Percentiles rank a stretch among this genome's conserved stretches.
These are phyloP conservation scores for Meira nashicola DNA, from an alignment of 1,284 basidiomycete genomes.

Conservation along the genomic window DNA sequence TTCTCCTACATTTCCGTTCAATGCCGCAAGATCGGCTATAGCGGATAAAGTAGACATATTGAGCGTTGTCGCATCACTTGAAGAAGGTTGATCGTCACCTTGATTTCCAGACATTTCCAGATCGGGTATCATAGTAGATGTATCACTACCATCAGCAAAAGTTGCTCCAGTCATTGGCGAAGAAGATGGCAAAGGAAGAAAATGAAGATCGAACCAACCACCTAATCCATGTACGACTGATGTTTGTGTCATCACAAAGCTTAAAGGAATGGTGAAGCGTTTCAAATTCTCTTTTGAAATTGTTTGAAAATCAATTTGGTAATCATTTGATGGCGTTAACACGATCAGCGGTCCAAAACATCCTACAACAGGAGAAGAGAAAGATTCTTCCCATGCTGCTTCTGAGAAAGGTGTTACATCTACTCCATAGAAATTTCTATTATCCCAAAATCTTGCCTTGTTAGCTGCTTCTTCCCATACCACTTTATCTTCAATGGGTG, in stretches of 20 bases:
- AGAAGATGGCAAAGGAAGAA: constrained; percentile 21
- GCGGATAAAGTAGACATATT: background rate
- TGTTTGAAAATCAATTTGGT: constrained; percentile 41
- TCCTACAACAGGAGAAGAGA: constrained; percentile 42
- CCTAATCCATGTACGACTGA: constrained; percentile 39
- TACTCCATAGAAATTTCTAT: constrained; percentile 47
- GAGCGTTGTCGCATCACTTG: background rate
- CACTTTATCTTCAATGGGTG: constrained; percentile 56
- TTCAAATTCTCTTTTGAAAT: constrained; percentile 32
- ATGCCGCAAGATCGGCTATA: no score
- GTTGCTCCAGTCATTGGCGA: background rate
- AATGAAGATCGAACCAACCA: constrained; percentile 49
- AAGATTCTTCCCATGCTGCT: constrained; percentile 38
- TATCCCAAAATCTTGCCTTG: constrained; percentile 53
- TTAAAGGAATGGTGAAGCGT: constrained; percentile 41
- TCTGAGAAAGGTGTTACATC: constrained; percentile 41
- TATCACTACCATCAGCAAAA: constrained; percentile 15
- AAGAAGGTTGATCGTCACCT: background rate
- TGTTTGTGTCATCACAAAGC: constrained; percentile 25
- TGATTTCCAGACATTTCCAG: background rate
- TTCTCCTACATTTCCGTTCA: background rate
- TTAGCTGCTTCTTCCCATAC: constrained; percentile 57
- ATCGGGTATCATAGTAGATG: constrained; percentile 15
- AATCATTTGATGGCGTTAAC: constrained; percentile 32
- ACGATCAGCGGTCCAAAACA: constrained; percentile 38